Conservation (phyloP, 2,329 filamentous ascomycete genomes). For the Aspergillus sp. region DNA sequence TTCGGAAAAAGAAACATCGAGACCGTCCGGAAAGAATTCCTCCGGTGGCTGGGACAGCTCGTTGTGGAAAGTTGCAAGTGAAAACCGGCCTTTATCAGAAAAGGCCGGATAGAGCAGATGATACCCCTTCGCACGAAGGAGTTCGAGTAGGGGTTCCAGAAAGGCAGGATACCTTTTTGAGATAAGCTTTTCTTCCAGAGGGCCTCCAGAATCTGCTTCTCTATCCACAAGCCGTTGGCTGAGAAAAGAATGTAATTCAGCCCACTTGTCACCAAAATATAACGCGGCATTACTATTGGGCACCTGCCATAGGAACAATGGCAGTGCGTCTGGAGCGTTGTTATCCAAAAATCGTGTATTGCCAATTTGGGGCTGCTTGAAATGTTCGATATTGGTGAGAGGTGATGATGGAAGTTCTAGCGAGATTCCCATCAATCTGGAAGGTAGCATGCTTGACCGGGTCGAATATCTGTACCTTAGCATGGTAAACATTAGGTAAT, state of each 20-base stretch:
- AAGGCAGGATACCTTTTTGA: conserved; percentile 70
- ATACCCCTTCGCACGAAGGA: conserved; percentile 76
- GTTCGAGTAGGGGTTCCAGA: conserved; percentile 74
- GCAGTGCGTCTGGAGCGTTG: conserved; percentile 33
- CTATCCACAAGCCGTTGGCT: conserved; percentile 56
- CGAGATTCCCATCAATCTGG: conserved; percentile 72
- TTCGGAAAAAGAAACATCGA: conserved; percentile 18
- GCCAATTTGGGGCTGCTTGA: conserved; percentile 48
- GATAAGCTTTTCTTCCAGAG: conserved; percentile 53
- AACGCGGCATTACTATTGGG: conserved; percentile 80
- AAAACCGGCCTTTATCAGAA: conserved; percentile 43
- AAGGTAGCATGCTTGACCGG: conserved; percentile 44
- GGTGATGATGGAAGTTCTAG: conserved; percentile 66
- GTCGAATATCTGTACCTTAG: conserved; percentile 75
- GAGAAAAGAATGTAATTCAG: conserved; percentile 78
- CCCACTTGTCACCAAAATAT: conserved; percentile 83
- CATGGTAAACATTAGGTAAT: conserved; percentile 77
- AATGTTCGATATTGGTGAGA: conserved; percentile 58
- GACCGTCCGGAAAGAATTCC: conserved; percentile 47
- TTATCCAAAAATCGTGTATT: neutral
- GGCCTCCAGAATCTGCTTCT: conserved; percentile 17
- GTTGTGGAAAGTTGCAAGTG: conserved; percentile 72
- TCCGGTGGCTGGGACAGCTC: conserved; percentile 74
- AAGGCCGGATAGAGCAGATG: conserved; percentile 74
- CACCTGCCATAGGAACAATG: conserved; percentile 79